Evolutionary conservation across 2,329 filamentous ascomycete species (phyloP), one percentile per base, ranked within the genome.

Genomic region (Aspergillus sp.): DNA sequence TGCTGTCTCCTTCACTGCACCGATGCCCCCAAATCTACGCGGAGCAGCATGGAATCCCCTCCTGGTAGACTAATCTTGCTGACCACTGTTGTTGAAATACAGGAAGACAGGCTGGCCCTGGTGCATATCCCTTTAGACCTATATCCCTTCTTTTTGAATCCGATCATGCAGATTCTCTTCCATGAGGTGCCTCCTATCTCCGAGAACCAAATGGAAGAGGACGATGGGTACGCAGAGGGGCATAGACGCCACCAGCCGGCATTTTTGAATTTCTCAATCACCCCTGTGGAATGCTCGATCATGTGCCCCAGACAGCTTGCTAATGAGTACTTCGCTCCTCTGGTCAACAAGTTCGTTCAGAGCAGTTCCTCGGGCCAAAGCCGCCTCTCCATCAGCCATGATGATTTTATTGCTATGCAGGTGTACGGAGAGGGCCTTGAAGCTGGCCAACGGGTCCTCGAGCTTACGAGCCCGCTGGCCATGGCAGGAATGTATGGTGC

Each of bases 191-290:
- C 70, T 58, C 72, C 70, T n/a, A 68, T 71, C 61, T 70, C 68
- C 56, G 66, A 69, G 27, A 79, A 81, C 63, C 83, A 74, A 54
- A 71, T 78, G 47, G 73, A 75, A 44, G 77, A 76, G 8, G 71
- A 76, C 13, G 63, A 70, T 54, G 59, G 61, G 41, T 65, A 69
- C 52, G 55, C 66, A 49, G 47, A 66, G 44, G 51, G 57, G 54
- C 36, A 71, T 60, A 65, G 82, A 78, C 83, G 78, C 77, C 15
- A 80, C 74, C 81, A 81, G 71, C 90, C 95, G 76, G 87, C 88
- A 48, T 98, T 99, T 76, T 84, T 97, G 74, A 98, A 98, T 75
- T 88, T 99, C 67, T 96, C 91, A 64, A 85, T 98, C 70, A 98
- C 93, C 0, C 91, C 92, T 0, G 86, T 96, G 58, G 95, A 97